Base-by-base conservation (phyloP, 2,329 filamentous ascomycete genomes). In the Alternaria sp. region DNA sequence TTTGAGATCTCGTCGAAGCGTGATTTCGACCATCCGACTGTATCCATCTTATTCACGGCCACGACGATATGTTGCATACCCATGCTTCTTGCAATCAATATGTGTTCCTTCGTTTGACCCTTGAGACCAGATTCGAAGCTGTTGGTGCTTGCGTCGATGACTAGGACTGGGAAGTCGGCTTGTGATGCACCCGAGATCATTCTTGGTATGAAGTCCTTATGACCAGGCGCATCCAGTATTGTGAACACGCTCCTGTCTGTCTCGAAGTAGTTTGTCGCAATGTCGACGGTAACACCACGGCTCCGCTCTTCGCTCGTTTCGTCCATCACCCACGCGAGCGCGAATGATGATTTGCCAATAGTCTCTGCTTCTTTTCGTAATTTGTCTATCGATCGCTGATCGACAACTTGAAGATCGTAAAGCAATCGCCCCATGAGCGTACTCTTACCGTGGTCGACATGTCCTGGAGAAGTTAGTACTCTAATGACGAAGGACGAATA, bases 121-220 rank as follows among this genome's bases (percentile, higher is more conserved):
- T 91, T 94, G 32, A 98, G 82, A 0, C 95, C 96, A 4, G 93
- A 93, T 77, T 99, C 95, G 67, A 98, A 97, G 34, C 94, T 94
- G 34, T 94, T 95, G 0, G 88, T 92, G 59, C 91, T 90, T 5
- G 94, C 91, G 76, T 99, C 95, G 61, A 99, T 92, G 20, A 99
- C 95, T 3, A 99, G 83, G 0, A 99, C 91, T 0, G 94, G 95
- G 78, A 98, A 95, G 76, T 99, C 95, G 9, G 95, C 96, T 79
- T 97, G 94, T 60, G 92, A 95, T 4, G 94, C 93, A 14, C 95
- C 95, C 2, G 94, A 94, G 76, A 99, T 97, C 95, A 99, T 99
- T 78, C 97, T 99, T 0, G 95, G 95, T 20, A 99, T 93, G 75
- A 98, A 99, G 76, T 99, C 95, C 62, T 89, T 87, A 78, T 99